Evolutionary conservation across 768 basidiomycete species (phyloP), one percentile per base, ranked within the genome.

Genomic region (Mrakia blollopis): DNA sequence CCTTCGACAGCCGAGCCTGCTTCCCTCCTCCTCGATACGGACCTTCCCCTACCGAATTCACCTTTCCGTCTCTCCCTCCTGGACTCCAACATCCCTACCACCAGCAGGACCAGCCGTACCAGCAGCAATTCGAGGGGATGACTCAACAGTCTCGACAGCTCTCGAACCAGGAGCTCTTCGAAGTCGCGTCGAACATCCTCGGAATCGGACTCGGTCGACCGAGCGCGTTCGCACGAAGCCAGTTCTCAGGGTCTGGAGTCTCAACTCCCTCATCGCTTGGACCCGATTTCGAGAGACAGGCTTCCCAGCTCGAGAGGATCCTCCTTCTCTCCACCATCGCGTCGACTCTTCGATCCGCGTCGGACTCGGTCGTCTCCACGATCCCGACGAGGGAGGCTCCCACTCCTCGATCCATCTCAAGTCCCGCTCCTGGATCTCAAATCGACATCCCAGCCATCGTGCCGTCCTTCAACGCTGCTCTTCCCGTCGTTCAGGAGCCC

Each of bases 171-270:
- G 65, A 68, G 25, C 65, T 68, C 7, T 39, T 68, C 21, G 65
- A 68, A 9, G 65, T 68, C 39, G 65, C 37, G 37, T 37, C 65
- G 35, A 68, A 68, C 37, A 18, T 68, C 35, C 37, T 68, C 37
- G 65, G 63, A 21, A 65, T 65, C 63, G 63, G 65, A 41, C 65
- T 68, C 65, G 65, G 65, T 35, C 65, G 37, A 35, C 65, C 65
- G 1, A 68, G 35, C 35, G 25, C 65, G 35, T 41, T 68, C 35
- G 57, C 25, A n/a, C 25, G 57, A 57, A 28, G 25, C 10, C 25
- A 28, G 57, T 28, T 25, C 23, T 39, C 37, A n/a, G 25, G 37
- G 44, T 68, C 65, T 7, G 65, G 65, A 11, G 35, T 39, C 1
- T 68, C 65, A 1, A 39, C 65, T 2, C 37, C 65, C 21, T 68